phyloP scores from a whole-genome alignment of 352 stramenopile species.

The Phytophthora capsici region DNA sequence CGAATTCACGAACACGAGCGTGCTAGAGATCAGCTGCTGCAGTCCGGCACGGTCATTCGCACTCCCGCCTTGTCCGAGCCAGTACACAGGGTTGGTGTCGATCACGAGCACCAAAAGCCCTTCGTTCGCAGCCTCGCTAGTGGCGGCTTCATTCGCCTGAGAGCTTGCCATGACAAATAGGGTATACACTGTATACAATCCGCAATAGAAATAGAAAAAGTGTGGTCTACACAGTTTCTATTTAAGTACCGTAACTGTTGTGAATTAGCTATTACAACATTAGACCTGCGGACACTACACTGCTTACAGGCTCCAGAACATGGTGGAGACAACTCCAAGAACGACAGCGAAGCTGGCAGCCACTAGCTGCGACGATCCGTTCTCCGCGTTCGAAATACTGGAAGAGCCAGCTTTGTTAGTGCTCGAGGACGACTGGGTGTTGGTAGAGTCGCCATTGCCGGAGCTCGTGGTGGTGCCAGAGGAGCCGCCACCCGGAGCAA shows the following conservation, averaged over 20 bases:
- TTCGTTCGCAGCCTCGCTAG: slow-evolving; percentile 38
- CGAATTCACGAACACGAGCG: slow-evolving; percentile 88
- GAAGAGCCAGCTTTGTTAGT: slow-evolving; percentile 19
- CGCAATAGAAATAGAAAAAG: not conserved
- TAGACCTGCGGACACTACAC: not conserved
- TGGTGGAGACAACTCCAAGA: slow-evolving; percentile 41
- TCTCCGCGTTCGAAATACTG: slow-evolving; percentile 32
- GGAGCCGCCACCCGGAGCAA: slow-evolving; percentile 24
- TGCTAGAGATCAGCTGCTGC: slow-evolving; percentile 77
- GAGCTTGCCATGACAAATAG: slow-evolving; percentile 6
- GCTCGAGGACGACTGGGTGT: slow-evolving; percentile 30
- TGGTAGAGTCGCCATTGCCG: slow-evolving; percentile 17
- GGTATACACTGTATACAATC: not conserved
- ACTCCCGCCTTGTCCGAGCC: slow-evolving; percentile 53
- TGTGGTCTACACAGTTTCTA: not conserved
- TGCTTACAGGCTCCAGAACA: slow-evolving; percentile 50
- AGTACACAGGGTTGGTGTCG: slow-evolving; percentile 81
- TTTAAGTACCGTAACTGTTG: slow-evolving; percentile 10
- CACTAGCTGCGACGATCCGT: slow-evolving; percentile 38
- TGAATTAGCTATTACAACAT: not conserved
- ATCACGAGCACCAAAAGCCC: slow-evolving; percentile 81
- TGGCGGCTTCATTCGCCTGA: slow-evolving; percentile 18
- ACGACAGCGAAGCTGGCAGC: slow-evolving; percentile 39
- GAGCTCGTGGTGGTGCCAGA: slow-evolving; percentile 29
- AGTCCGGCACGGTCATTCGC: slow-evolving; percentile 38